Base-by-base conservation (phyloP, 768 basidiomycete species). In the Auriculariales sp. region DNA sequence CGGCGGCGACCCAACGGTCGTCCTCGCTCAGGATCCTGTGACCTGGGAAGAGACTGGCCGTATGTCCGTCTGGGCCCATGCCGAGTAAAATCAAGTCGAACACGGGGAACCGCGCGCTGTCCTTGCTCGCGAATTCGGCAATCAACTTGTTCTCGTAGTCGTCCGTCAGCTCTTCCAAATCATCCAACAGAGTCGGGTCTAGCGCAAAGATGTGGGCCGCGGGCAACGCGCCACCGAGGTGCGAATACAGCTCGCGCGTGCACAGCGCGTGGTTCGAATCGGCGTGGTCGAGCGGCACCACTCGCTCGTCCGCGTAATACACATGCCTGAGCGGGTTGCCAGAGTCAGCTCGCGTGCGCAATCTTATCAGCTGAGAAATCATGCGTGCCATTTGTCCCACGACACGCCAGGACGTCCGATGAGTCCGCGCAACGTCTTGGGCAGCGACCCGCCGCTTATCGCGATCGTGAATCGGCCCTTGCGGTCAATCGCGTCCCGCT, bases 41-140 rank as follows among this genome's bases (percentile, higher is more conserved):
- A n/a, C 75, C 85, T 7, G 95, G 95, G 78, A 99, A 99, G 56
- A 99, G 81, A 5, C 88, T 92, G 53, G 85, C 91, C 34, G 94
- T 98, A 71, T 99, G 95, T n/a, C 94, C 94, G 62, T 97, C 95
- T 4, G 87, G 88, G 28, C 95, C 95, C 76, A 93, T 81, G 46
- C 95, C 95, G 47, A 99, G 82, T 36, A 99, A 78, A 68, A 98
- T 85, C 62, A 99, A 79, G 63, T 99, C 95, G 64, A 99, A 98
- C 47, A 95, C 73, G 54, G 95, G 95, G 75, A 97, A 98, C 53
- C 93, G 82, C 15, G 94, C 94, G 3, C 91, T 73, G 62, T 97
- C 90, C 62, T 81, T 87, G 61, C 83, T 80, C 0, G 93, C 95
- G 61, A 99, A 99, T 62, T 86, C 83, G 52, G 64, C 73, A 60